phyloP scores from a whole-genome alignment of 2,329 filamentous ascomycete genomes.

The Stenocarpella maydis region DNA sequence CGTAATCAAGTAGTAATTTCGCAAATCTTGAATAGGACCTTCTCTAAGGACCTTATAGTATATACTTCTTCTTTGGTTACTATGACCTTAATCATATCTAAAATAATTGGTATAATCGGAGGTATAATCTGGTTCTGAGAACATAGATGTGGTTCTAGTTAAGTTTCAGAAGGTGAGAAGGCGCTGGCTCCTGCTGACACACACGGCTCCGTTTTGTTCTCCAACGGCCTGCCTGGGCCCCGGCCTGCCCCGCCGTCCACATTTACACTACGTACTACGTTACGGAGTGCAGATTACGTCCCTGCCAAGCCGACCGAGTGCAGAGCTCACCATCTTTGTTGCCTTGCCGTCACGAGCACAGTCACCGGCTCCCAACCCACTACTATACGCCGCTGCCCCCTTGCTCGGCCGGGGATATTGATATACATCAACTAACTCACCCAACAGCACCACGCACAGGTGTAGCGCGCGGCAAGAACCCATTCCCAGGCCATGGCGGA shows the following conservation, averaged over 20 bases:
- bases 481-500: constrained; percentile 71
- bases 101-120: no score
- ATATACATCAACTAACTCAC: not conserved
- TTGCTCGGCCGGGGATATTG: not conserved
- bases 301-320: constrained; percentile 14
- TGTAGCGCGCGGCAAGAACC: not conserved
- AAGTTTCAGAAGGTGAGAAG: no score
- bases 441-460: not conserved
- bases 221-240: no score
- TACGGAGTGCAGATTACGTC: not conserved
- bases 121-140: no score
- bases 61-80: no score
- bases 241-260: not conserved
- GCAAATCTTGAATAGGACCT: no score
- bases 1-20: no score
- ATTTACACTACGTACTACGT: constrained; percentile 1
- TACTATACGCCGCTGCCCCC: not conserved
- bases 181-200: no score
- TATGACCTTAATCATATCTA: no score
- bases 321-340: not conserved
- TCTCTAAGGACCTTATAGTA: no score
- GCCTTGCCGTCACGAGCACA: not conserved
- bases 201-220: no score
- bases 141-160: no score
- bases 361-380: not conserved